Base-by-base conservation (phyloP, 1,284 basidiomycete species). In the Dichomitus squalens region DNA sequence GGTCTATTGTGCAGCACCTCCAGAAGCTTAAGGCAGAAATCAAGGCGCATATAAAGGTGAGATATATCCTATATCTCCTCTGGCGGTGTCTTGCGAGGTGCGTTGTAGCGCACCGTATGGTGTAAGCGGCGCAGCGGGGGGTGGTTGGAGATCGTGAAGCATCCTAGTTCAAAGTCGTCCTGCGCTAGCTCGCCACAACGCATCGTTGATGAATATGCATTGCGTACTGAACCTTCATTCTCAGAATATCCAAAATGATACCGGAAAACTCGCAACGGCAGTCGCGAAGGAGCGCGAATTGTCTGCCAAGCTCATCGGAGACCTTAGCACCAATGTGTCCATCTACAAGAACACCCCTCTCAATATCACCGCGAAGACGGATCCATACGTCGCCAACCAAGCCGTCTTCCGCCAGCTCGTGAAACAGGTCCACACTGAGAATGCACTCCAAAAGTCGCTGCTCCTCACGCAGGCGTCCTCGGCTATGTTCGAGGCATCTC, bases 401-500 rank as follows among this genome's bases (percentile, higher is more conserved):
- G 81, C 85, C 49, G 96, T 98, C 52, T 76, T 84, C 55, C 89
- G 87, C 58, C 96, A 99, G 76, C 88, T 99, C 44, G 87, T 92
- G 68, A 95, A 92, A 70, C 93, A 95, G 74, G 95, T 98, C 47
- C 89, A 96, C 75, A 96, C 97, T 76, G 97, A 99, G 77, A 99
- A 99, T 71, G 88, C 96, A 0, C 85, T 99, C 18, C 97, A 99
- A 76, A 99, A 99, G 75, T 94, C 90, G n/a, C 92, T 98, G 70
- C 90, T 99, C 70, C 97, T 99, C 73, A 98, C 98, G 87, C 96
- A 99, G 73, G 92, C 98, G 69, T 98, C 98, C 75, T 94, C 91
- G 47, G 96, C 96, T 21, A 92, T 97, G 73, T 99, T 99, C 67
- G 96, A 98, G 75, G 93, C 95, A 69, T 96, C 96, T 60, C 93